Percentiles rank a stretch among this genome's conserved stretches.
phyloP scores from a whole-genome alignment of 192 early-diverging fungal genomes.

The Diversispora eburnea region DNA sequence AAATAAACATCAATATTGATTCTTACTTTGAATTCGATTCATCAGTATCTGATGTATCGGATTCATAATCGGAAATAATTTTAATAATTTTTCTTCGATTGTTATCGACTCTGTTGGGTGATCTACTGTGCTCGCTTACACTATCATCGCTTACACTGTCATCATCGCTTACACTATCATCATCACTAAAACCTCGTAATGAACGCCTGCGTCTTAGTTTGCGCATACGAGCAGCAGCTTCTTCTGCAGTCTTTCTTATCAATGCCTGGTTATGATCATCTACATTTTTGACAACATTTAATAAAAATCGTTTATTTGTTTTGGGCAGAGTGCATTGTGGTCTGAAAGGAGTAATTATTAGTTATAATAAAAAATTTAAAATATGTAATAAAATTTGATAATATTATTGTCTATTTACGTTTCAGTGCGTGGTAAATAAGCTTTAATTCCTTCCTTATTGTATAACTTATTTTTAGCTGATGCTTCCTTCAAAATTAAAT shows the following conservation, averaged over 20 bases:
- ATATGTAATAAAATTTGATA: neutral
- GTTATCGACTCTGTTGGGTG: no score
- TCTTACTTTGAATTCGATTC: no score
- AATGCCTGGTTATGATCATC: slow-evolving; percentile 53
- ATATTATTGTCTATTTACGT: slow-evolving; percentile 11
- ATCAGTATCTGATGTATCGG: no score
- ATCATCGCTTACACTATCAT: neutral
- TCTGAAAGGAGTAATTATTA: slow-evolving; percentile 29
- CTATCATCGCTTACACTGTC: no score
- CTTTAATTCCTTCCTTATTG: slow-evolving; percentile 38
- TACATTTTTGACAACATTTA: slow-evolving; percentile 52
- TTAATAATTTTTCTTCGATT: no score
- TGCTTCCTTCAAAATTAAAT: slow-evolving; percentile 50
- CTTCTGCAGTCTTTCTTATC: slow-evolving; percentile 45
- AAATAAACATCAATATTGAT: no score
- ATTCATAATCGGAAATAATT: no score
- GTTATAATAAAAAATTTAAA: slow-evolving; percentile 17
- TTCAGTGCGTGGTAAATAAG: slow-evolving; percentile 35
- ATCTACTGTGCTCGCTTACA: no score
- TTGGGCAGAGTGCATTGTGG: slow-evolving; percentile 42
- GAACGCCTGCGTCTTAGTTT: slow-evolving; percentile 26
- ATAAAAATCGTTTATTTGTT: slow-evolving; percentile 57
- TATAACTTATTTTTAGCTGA: slow-evolving; percentile 36
- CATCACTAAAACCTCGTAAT: neutral
- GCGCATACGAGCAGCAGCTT: slow-evolving; percentile 36